A percentile compares a stretch with the other conserved stretches of the same genome.
Evolutionary conservation across 495 filamentous ascomycete species (phyloP).

Genomic region (Penicillium chermesinum): DNA sequence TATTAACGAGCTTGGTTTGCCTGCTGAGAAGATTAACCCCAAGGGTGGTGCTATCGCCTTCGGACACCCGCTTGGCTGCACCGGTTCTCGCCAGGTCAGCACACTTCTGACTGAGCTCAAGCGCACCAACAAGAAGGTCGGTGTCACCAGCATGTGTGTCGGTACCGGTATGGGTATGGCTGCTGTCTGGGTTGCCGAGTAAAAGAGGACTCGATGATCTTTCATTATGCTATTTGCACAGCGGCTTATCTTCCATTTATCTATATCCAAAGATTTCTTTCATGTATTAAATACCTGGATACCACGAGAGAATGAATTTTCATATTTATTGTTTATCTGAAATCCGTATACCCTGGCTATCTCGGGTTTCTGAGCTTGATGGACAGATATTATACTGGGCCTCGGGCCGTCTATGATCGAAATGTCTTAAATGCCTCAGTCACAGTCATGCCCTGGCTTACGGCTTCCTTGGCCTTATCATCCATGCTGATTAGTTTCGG

Average conservation of each 20-base stretch:
- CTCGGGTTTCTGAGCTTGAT: not conserved
- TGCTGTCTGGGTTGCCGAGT: constrained; percentile 87
- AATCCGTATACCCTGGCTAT: not conserved
- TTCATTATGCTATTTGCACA: constrained; percentile 25
- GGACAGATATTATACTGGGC: not conserved
- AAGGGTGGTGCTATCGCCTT: constrained; percentile 99
- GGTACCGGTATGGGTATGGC: constrained; percentile 98
- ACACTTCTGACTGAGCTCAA: constrained; percentile 85
- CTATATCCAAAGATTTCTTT: constrained; percentile 16
- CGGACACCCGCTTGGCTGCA: constrained; percentile 92
- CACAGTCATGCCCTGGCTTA: constrained; percentile 50
- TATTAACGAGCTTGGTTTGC: constrained; percentile 77
- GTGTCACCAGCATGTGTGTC: constrained; percentile 93
- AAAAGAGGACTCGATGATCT: constrained; percentile 30
- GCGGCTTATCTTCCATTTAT: constrained; percentile 22
- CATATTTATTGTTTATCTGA: constrained; percentile 6
- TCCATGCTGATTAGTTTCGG: constrained; percentile 55
- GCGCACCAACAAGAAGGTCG: constrained; percentile 74
- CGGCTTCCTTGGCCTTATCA: constrained; percentile 55
- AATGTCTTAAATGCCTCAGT: constrained; percentile 53
- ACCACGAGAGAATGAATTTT: constrained; percentile 22
- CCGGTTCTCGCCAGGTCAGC: constrained; percentile 87
- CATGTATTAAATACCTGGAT: constrained; percentile 28
- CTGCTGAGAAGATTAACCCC: constrained; percentile 79
- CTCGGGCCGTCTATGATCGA: constrained; percentile 3